Conservation (phyloP, 441 rosid species). For the Erodium moschatum region DNA sequence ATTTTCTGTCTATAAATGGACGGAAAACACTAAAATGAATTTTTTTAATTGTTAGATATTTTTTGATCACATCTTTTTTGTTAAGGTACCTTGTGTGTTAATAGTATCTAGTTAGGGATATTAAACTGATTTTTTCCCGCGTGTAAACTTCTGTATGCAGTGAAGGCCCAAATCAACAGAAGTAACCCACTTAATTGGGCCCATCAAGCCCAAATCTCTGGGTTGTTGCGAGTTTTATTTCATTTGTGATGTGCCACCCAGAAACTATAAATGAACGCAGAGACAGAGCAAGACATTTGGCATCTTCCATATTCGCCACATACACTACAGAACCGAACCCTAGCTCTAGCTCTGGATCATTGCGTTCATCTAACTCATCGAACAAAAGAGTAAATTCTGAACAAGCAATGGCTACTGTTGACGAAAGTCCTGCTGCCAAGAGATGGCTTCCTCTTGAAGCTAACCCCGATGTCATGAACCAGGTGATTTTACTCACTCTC, state of each 20-base stretch:
- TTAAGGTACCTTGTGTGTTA: too few species aligned
- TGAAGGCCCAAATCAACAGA: too few species aligned
- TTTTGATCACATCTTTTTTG: too few species aligned
- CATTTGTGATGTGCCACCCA: background rate
- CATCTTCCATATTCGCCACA: background rate
- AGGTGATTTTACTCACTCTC: slow-evolving; percentile 32
- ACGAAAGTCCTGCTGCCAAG: slow-evolving; percentile 48
- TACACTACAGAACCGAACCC: background rate
- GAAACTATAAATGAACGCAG: slow-evolving; percentile 20
- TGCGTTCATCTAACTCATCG: background rate
- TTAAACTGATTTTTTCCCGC: too few species aligned
- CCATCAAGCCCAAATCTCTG: too few species aligned
- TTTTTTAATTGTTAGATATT: too few species aligned
- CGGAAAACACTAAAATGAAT: too few species aligned
- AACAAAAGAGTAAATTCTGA: background rate
- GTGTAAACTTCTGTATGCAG: too few species aligned
- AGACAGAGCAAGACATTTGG: background rate
- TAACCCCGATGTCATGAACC: slow-evolving; percentile 90
- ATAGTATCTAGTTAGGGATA: too few species aligned
- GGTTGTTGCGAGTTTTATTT: too few species aligned
- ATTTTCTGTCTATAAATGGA: too few species aligned
- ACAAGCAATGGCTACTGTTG: slow-evolving; percentile 35
- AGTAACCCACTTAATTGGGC: too few species aligned
- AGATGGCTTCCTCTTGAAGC: slow-evolving; percentile 98
- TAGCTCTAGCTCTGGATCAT: background rate